Evolutionary conservation across 2,329 filamentous ascomycete genomes (phyloP).

Genomic region (Hymenoscyphus scutula): DNA sequence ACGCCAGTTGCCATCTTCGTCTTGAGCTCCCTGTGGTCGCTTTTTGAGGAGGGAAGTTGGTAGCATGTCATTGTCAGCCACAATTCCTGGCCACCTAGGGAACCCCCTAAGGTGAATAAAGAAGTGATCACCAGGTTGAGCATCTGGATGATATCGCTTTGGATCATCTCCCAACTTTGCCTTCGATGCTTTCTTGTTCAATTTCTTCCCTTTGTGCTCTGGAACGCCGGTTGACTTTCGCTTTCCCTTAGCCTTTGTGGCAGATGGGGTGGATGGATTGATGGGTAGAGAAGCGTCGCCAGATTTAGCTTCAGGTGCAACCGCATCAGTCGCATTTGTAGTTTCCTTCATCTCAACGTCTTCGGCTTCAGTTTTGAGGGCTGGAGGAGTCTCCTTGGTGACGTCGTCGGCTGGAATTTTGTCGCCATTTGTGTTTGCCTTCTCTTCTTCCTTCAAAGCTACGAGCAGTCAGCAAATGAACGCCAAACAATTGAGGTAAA

Average conservation of each 20-base stretch:
- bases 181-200: conserved; percentile 82
- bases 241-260: conserved; percentile 55
- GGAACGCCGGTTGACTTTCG: conserved; percentile 73
- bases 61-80: conserved; percentile 93
- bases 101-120: conserved; percentile 93
- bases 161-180: conserved; percentile 67
- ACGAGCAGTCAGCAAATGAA: conserved; percentile 26
- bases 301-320: conserved; percentile 29
- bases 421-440: conserved; percentile 26
- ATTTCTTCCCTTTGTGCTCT: conserved; percentile 72
- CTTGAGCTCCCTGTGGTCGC: conserved; percentile 80
- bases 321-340: conserved; percentile 34
- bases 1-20: conserved; percentile 80
- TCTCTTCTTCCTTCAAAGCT: conserved; percentile 19
- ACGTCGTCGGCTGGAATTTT: conserved; percentile 22
- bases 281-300: conserved; percentile 28
- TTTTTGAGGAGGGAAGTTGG: conserved; percentile 71
- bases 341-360: conserved; percentile 38
- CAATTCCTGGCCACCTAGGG: conserved; percentile 89
- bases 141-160: conserved; percentile 36
- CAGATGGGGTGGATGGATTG: conserved; percentile 41
- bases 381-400: conserved; percentile 16
- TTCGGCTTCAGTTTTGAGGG: conserved; percentile 22
- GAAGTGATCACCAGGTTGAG: conserved; percentile 87
- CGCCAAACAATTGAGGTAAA: neutral